Percentiles rank a stretch among this genome's conserved stretches.
phyloP scores from a whole-genome alignment of 1,284 basidiomycete species.

The Puccinia hordei region DNA sequence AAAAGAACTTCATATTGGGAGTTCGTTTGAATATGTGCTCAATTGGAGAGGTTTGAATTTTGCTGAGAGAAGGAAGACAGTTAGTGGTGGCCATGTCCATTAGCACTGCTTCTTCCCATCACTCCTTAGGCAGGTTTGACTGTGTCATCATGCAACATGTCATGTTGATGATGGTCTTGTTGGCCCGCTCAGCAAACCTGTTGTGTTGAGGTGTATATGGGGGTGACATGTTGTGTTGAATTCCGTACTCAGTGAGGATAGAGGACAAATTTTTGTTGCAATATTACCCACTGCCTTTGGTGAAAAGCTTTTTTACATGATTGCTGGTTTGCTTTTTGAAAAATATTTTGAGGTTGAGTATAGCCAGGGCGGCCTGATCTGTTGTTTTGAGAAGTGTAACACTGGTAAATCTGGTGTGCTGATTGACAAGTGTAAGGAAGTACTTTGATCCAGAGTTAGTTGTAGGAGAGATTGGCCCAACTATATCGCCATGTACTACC shows the following conservation, averaged over 20 bases:
- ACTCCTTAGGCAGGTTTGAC: background rate
- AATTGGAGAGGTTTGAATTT: background rate
- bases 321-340: background rate
- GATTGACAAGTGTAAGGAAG: background rate
- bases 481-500: background rate
- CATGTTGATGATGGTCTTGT: too few relatives aligned
- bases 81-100: background rate
- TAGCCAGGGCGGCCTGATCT: too few relatives aligned
- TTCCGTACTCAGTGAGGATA: too few relatives aligned
- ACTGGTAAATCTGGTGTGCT: background rate
- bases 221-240: background rate
- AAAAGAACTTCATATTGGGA: background rate
- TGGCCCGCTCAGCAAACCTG: background rate
- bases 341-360: background rate
- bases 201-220: background rate
- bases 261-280: background rate
- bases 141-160: background rate
- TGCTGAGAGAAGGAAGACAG: too few relatives aligned
- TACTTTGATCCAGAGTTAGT: background rate
- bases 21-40: background rate
- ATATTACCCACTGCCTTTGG: background rate
- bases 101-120: background rate
- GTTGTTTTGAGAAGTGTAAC: background rate
- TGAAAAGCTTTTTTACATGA: background rate
- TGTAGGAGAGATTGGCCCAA: background rate